Conservation (phyloP, 441 rosid species). For the Adansonia grandidieri region DNA sequence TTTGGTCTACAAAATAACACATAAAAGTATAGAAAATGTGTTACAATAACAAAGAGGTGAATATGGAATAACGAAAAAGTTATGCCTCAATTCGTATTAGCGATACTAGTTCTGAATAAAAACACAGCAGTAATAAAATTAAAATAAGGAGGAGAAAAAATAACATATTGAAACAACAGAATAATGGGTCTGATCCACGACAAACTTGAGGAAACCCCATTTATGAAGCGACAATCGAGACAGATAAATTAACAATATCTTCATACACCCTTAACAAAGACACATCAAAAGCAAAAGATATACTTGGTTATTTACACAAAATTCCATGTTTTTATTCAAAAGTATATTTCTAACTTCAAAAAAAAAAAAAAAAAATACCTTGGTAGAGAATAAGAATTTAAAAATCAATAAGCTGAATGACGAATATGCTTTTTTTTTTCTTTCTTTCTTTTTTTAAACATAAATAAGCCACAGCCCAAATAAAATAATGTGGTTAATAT, state of each 20-base stretch:
- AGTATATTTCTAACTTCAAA: not conserved
- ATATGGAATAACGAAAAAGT: slow-evolving; percentile 13
- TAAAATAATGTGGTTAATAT: not conserved
- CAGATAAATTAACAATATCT: not conserved
- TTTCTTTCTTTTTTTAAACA: not conserved
- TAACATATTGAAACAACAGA: not conserved
- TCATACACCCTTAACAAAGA: not conserved
- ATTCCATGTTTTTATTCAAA: not conserved
- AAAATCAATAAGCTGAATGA: not conserved
- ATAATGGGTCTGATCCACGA: not conserved
- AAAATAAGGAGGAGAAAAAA: not conserved
- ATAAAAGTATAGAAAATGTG: not conserved
- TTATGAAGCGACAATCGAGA: not conserved
- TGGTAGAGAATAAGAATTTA: not conserved
- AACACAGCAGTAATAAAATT: not conserved
- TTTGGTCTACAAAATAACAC: slow-evolving; percentile 53
- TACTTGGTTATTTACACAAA: not conserved
- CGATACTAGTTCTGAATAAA: not conserved
- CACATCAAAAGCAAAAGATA: not conserved
- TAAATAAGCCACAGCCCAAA: slow-evolving; percentile 10
- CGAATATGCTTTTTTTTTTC: not conserved
- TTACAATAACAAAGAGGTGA: slow-evolving; percentile 13
- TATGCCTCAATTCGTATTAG: not conserved
- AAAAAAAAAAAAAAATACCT: not conserved
- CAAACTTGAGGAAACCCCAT: not conserved